These are phyloP conservation scores for Schwanniomyces occidentalis DNA, from an alignment of 805 yeast species.

Conservation along the genomic window DNA sequence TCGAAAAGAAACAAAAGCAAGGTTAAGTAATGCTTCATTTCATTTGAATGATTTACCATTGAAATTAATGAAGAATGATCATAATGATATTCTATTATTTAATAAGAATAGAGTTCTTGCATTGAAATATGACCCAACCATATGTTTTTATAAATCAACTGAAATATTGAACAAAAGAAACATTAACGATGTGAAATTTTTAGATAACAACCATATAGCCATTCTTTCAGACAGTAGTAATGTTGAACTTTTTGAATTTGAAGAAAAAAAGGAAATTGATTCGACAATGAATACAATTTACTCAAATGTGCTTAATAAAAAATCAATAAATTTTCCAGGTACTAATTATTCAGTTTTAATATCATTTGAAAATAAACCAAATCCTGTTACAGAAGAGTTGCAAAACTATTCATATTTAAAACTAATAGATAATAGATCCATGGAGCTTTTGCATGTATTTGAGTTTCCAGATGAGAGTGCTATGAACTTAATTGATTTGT, in stretches of 20 bases:
- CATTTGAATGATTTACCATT: constrained; percentile 14
- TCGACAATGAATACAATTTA: constrained; percentile 10
- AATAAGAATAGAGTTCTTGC: constrained; percentile 11
- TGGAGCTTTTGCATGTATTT: constrained; percentile 12
- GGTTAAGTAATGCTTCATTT: neutral
- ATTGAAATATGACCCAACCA: constrained; percentile 7
- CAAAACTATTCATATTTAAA: constrained; percentile 15
- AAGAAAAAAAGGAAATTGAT: neutral
- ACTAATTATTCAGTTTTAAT: constrained; percentile 14
- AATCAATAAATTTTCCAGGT: constrained; percentile 13
- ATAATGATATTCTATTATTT: constrained; percentile 10
- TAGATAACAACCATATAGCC: constrained; percentile 8
- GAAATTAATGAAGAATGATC: constrained; percentile 10
- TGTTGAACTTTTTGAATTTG: neutral
- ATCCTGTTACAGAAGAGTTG: constrained; percentile 12
- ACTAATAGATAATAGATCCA: constrained; percentile 13
- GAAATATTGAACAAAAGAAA: constrained; percentile 2
- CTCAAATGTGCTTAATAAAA: constrained; percentile 17
- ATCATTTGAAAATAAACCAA: constrained; percentile 14
- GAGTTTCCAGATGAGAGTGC: constrained; percentile 10
- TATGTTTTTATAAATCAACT: constrained; percentile 9
- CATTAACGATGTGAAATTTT: constrained; percentile 13
- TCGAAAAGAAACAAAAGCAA: constrained; percentile 3
- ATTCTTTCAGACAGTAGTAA: constrained; percentile 2
- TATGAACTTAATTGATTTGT: constrained; percentile 20